Conservation (phyloP, 345 rosid genomes). For the Adansonia digitata region DNA sequence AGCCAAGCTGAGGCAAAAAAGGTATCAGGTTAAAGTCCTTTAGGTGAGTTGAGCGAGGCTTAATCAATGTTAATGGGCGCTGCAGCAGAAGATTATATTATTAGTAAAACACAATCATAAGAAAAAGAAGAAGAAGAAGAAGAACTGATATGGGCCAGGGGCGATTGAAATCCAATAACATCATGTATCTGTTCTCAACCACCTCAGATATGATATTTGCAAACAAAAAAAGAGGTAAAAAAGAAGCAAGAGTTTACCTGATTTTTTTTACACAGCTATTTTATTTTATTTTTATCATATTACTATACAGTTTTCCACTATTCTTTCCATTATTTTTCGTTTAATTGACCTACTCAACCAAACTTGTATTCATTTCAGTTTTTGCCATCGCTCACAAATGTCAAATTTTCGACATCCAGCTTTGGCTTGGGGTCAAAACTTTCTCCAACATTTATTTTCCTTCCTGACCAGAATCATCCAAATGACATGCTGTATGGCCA, state of each 20-base stretch:
- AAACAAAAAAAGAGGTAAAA: background rate
- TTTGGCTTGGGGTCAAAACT: too few relatives aligned
- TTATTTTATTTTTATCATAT: too few relatives aligned
- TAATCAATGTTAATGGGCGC: too few relatives aligned
- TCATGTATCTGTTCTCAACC: background rate
- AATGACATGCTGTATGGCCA: constrained; percentile 1
- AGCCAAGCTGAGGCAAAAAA: too few relatives aligned
- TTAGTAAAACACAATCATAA: too few relatives aligned
- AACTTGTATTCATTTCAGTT: background rate
- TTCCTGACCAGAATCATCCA: constrained; percentile 10
- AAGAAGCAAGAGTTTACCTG: background rate
- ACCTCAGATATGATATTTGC: background rate
- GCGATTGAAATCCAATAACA: background rate
- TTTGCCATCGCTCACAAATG: background rate
- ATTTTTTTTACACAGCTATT: constrained; percentile 19
- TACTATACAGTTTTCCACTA: background rate
- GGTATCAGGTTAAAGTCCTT: too few relatives aligned
- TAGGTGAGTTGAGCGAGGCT: too few relatives aligned
- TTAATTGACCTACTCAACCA: background rate
- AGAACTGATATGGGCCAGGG: background rate
- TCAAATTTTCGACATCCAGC: background rate
- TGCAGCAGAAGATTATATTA: too few relatives aligned
- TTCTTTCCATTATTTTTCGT: background rate
- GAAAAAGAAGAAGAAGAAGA: too few relatives aligned
- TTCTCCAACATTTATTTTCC: background rate